Evolutionary conservation across 805 yeast species (phyloP), one percentile per base, ranked within the genome.

Genomic region (Teunomyces panamensis): DNA sequence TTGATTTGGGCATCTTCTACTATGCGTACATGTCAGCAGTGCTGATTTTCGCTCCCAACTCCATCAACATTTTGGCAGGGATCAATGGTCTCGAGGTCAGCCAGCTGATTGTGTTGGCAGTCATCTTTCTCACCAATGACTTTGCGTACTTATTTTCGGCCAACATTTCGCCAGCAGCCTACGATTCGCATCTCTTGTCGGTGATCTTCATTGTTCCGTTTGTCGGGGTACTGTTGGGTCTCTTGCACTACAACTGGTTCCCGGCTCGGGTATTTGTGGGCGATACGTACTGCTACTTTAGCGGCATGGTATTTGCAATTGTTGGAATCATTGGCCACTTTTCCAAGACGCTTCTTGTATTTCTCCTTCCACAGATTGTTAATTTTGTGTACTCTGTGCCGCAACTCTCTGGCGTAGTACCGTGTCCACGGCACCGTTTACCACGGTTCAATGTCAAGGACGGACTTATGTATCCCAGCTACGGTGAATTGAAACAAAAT

Each of bases 221-320:
- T 60, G 60, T 92, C 35, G 97, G 97, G 1, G 94, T 89, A 7
- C 81, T 96, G 0, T 51, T 84, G 1, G 96, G 87, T 0, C 69
- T 94, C 47, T 78, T 87, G 56, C 81, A 79, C 56, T 85, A 75
- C 72, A 94, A 94, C 63, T 87, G 91, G 85, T 94, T 76, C 72
- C 99, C 99, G 0, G 89, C 99, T 0, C 70, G 70, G 48, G 98
- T 89, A 1, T 94, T 94, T 69, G 99, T 94, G 6, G 99, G 99
- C 28, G 99, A 94, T 63, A 92, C 99, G 0, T 94, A 87, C 73
- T 94, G 99, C 69, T 94, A 94, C 68, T 91, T 94, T 66, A 89
- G 96, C 24, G 99, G 99, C 3, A 94, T 94, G 99, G 96, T 94
- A 0, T 90, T 94, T 67, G 99, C 98, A 0, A 94, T 91, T 26